These are phyloP conservation scores for Solanum pinnatisectum DNA, from an alignment of 257 asterid species.

Conservation along the genomic window DNA sequence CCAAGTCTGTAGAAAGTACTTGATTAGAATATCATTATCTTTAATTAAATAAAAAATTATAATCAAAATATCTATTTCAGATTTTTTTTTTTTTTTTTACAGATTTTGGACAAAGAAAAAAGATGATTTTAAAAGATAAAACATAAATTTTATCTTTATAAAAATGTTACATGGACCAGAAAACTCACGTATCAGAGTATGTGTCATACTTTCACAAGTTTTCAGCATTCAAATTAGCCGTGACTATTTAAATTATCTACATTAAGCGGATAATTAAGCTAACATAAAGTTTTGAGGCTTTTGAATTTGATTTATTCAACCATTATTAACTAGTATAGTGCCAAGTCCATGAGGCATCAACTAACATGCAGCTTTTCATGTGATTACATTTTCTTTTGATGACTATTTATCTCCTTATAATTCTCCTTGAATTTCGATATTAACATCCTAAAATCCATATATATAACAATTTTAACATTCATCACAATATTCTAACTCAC, in stretches of 20 bases:
- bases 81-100: too few species aligned
- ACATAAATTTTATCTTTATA: too few species aligned
- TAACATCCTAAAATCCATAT: background rate
- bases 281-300: background rate
- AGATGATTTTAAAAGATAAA: too few species aligned
- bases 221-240: too few species aligned
- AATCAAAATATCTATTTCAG: too few species aligned
- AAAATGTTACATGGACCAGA: too few species aligned
- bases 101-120: too few species aligned
- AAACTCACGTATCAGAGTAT: too few species aligned
- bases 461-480: background rate
- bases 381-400: background rate
- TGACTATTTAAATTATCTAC: too few species aligned
- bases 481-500: background rate
- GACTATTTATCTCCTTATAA: background rate
- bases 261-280: too few species aligned
- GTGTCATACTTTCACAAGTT: too few species aligned
- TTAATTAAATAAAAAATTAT: too few species aligned
- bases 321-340: background rate
- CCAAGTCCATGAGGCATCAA: background rate
- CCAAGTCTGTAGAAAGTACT: background rate
- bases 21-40: background rate
- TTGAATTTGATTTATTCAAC: background rate
- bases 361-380: background rate
- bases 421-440: slow-evolving; percentile 8